Percentiles rank a stretch among this genome's conserved stretches.
These are phyloP conservation scores for Phytophthora podocarpi DNA, from an alignment of 352 stramenopile genomes.

Conservation along the genomic window DNA sequence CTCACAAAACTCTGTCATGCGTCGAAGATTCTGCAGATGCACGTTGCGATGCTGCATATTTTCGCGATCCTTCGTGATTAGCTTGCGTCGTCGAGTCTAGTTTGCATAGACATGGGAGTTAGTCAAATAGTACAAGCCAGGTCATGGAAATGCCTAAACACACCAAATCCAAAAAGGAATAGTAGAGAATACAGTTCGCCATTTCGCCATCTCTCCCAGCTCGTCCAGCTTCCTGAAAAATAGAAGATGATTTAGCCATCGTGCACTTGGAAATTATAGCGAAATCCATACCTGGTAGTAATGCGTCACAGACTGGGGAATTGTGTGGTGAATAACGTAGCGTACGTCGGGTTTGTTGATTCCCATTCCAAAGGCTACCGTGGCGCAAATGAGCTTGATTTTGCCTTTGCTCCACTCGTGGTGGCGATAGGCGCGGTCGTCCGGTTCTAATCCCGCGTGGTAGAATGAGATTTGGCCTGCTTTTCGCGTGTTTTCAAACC, in stretches of 20 bases:
- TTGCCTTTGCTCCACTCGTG: constrained; percentile 91
- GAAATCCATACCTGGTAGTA: constrained; percentile 80
- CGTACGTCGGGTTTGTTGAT: constrained; percentile 91
- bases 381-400: constrained; percentile 90
- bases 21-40: constrained; percentile 80
- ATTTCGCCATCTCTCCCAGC: constrained; percentile 84
- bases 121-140: neutral
- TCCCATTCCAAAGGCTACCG: constrained; percentile 89
- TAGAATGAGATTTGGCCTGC: constrained; percentile 84
- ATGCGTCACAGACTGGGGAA: constrained; percentile 88
- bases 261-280: neutral
- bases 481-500: constrained; percentile 73
- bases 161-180: constrained; percentile 84
- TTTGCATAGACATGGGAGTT: neutral
- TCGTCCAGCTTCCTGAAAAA: constrained; percentile 74
- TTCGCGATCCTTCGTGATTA: constrained; percentile 83
- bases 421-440: constrained; percentile 78
- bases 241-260: neutral
- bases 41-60: constrained; percentile 84
- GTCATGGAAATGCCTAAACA: too few relatives aligned
- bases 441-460: constrained; percentile 76
- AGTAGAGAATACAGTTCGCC: constrained; percentile 88
- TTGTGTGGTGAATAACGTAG: constrained; percentile 90
- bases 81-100: constrained; percentile 67
- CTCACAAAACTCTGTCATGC: constrained; percentile 89